Percentiles rank a stretch among this genome's conserved stretches.
These are phyloP conservation scores for Pestalotiopsis sp. DNA, from an alignment of 2,329 filamentous ascomycete species.

Conservation along the genomic window DNA sequence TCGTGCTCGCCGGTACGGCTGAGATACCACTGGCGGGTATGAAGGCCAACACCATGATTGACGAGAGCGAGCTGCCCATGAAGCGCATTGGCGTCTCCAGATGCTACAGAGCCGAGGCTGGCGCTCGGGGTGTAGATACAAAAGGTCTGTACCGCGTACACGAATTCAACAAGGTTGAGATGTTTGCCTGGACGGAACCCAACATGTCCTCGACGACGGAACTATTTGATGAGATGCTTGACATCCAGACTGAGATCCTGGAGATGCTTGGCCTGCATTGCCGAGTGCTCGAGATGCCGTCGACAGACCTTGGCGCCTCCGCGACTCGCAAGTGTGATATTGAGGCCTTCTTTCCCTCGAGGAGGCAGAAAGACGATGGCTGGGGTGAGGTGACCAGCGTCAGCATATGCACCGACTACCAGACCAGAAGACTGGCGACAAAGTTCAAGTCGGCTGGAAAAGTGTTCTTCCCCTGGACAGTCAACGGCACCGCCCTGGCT, in stretches of 20 bases:
- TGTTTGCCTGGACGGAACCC: conserved; percentile 88
- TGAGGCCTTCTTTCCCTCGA: conserved; percentile 86
- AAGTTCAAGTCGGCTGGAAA: conserved; percentile 62
- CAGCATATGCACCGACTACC: conserved; percentile 94
- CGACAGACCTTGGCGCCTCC: conserved; percentile 83
- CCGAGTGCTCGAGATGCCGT: conserved; percentile 91
- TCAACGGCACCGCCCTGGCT: conserved; percentile 93
- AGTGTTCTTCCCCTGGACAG: conserved; percentile 79
- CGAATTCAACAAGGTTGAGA: conserved; percentile 97
- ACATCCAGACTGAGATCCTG: conserved; percentile 85
- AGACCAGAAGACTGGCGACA: conserved; percentile 80
- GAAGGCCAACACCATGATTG: conserved; percentile 74
- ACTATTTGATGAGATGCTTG: conserved; percentile 83
- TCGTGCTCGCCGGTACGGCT: conserved; percentile 83
- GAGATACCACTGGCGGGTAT: conserved; percentile 95
- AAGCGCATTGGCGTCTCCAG: conserved; percentile 83
- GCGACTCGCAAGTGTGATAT: conserved; percentile 89
- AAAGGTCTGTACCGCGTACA: conserved; percentile 97
- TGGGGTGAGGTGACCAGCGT: conserved; percentile 95
- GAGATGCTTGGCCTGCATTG: conserved; percentile 77
- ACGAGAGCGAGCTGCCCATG: conserved; percentile 68
- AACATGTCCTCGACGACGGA: conserved; percentile 50
- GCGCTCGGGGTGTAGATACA: conserved; percentile 84
- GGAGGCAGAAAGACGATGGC: conserved; percentile 58
- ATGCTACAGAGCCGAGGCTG: conserved; percentile 96